Percentiles rank a stretch among this genome's conserved stretches.
These are phyloP conservation scores for Venturia aucupariae DNA, from an alignment of 2,329 filamentous ascomycete genomes.

Conservation along the genomic window DNA sequence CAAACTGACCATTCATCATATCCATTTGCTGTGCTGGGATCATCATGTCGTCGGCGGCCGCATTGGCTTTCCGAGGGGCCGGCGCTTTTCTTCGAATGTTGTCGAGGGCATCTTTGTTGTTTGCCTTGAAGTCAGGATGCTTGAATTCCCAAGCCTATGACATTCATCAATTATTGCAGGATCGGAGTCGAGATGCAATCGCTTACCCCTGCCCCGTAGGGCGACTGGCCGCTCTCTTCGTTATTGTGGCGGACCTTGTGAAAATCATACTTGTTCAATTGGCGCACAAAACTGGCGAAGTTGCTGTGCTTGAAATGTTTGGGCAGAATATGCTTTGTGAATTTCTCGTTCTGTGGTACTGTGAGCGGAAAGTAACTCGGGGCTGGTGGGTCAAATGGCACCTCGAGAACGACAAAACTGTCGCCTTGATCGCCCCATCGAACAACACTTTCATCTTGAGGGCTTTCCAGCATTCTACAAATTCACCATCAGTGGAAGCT, in stretches of 20 bases:
- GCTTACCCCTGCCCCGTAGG: constrained; percentile 69
- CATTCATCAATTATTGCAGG: constrained; percentile 23
- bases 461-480: constrained; percentile 87
- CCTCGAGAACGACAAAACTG: constrained; percentile 95
- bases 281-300: constrained; percentile 91
- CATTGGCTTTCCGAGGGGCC: constrained; percentile 65
- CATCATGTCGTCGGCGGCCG: constrained; percentile 55
- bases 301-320: constrained; percentile 99
- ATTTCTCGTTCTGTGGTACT: constrained; percentile 78
- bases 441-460: constrained; percentile 83
- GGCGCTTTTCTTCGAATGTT: constrained; percentile 95
- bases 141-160: constrained; percentile 87
- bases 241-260: constrained; percentile 93
- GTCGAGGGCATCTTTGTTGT: constrained; percentile 92
- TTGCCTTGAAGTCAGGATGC: constrained; percentile 89
- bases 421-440: constrained; percentile 92
- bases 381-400: constrained; percentile 34
- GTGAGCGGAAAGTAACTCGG: not conserved
- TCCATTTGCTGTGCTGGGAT: constrained; percentile 81
- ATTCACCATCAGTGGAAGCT: constrained; percentile 20
- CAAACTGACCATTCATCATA: constrained; percentile 76
- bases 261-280: constrained; percentile 96
- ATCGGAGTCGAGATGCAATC: not conserved
- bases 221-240: constrained; percentile 72
- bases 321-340: constrained; percentile 91